These are phyloP conservation scores for Suillus placidus DNA, from an alignment of 768 basidiomycete genomes.

Conservation along the genomic window DNA sequence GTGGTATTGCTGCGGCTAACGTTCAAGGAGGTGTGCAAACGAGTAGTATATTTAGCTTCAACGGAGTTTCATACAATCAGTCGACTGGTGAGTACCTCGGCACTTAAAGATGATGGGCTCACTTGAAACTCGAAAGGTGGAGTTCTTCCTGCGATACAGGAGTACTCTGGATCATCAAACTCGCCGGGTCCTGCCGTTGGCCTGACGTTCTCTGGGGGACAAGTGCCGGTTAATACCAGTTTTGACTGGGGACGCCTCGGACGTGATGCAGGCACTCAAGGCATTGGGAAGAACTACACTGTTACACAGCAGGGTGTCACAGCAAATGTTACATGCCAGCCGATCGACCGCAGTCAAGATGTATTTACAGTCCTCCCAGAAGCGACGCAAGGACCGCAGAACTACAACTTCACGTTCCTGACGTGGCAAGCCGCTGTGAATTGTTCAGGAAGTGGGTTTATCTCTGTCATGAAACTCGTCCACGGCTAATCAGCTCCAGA, in stretches of 20 bases:
- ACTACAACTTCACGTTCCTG: not conserved
- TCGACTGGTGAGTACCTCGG: not conserved
- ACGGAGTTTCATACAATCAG: conserved; percentile 4
- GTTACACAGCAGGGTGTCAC: conserved; percentile 24
- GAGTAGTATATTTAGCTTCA: not conserved
- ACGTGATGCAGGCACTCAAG: not conserved
- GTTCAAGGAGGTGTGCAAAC: not conserved
- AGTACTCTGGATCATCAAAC: not conserved
- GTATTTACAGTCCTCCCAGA: not conserved
- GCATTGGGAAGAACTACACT: conserved; percentile 5
- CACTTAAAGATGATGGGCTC: not conserved
- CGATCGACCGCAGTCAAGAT: not conserved
- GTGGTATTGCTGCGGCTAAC: not conserved
- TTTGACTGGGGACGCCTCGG: not conserved
- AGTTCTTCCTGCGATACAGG: not conserved
- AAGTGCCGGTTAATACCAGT: not conserved
- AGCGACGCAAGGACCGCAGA: no score
- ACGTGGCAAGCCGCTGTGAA: conserved; percentile 2
- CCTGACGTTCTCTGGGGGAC: not conserved
- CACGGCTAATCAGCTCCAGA: not conserved
- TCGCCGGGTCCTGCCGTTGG: not conserved
- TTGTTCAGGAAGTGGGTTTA: conserved; percentile 10
- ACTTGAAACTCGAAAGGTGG: not conserved
- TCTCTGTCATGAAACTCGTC: not conserved
- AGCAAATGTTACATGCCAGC: conserved; percentile 16